Base-by-base conservation (phyloP, 164 flowering plant genomes). In the Liriodendron chinense region DNA sequence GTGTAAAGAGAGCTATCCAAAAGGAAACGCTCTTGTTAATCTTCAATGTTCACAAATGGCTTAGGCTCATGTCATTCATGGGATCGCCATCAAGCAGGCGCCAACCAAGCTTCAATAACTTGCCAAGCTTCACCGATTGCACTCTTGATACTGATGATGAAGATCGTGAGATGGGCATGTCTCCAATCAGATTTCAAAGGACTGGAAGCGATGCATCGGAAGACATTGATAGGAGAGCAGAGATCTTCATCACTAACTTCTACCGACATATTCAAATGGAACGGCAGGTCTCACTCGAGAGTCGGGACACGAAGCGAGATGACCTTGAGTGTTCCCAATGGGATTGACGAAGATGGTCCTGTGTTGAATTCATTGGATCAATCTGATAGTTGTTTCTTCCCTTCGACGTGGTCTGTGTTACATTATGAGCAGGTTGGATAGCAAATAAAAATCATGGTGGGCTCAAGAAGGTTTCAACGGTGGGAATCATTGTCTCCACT, bases 1-100 rank as follows among this genome's bases (percentile, higher is more conserved):
- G 26, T 20, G 78, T 86, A 16, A 82, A 71, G 76, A 81, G 53
- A 66, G 86, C 87, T 5, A 80, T 79, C 48, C 81, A 86, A 78
- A 88, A 88, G 67, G 12, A 86, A 0, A 73, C 65, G 9, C 74
- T 85, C 57, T 61, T 86, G 0, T 68, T 85, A 0, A 74, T 26
- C 50, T 76, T 85, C 65, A 75, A 75, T 70, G 6, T 72, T 0
- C 80, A 49, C 12, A 47, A 59, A 72, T 86, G 80, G 84, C 72
- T 82, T 12, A 22, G 22, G 7, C 25, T 86, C 0, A 66, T 80
- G 62, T 78, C 82, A 1, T n/a, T n/a, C n/a, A n/a, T n/a, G n/a
- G n/a, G n/a, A n/a, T n/a, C n/a, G n/a, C n/a, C n/a, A n/a, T n/a
- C 18, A 2, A 70, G 78, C 53, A 68, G 57, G 47, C 48, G 62